Evolutionary conservation across 345 rosid species (phyloP), one percentile per base, ranked within the genome.

Genomic region (Cardiospermum halicacabum): DNA sequence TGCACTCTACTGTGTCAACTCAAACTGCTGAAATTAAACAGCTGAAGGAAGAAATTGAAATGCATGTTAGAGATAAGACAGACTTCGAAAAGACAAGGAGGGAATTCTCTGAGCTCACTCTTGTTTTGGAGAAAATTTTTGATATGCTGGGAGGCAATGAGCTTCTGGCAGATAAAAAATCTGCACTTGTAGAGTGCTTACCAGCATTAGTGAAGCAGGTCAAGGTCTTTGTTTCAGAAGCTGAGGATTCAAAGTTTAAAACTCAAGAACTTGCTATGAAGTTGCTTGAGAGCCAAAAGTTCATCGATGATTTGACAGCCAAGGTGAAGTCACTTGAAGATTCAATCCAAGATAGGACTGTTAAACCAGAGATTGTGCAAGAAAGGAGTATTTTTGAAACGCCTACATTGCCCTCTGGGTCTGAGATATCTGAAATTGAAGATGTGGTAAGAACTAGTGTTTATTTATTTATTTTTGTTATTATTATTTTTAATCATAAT

Each of bases 371-470:
- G 67, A 68, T 77, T 40, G 69, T 82, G 51, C 88, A 78, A 72
- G 97, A 88, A 70, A 86, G 86, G 72, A 76, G 92, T 77, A 78
- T 86, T 62, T 84, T 78, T 49, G 92, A 89, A 82, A 78, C 81
- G 71, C 75, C 92, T 42, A 62, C 85, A 57, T 59, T 65, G 70
- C 77, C 89, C 51, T 71, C 80, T 66, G 84, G 84, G 49, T 88
- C 96, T 54, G 96, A 88, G 79, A 90, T 86, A 82, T 83, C 94
- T 19, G 96, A 93, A 81, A 79, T 85, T 42, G 97, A 93, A 72
- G 97, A 88, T 70, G 73, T 25, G 84, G 98, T 93, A 70, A 67
- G 65, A 63, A 26, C 13, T 61, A 54, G 26, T 21, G 49, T 58
- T 43, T 55, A 54, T 26, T 54, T 53, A 49, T 66, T 40, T 56